phyloP scores from a whole-genome alignment of 2,329 filamentous ascomycete species.

The Colletotrichum noveboracense region DNA sequence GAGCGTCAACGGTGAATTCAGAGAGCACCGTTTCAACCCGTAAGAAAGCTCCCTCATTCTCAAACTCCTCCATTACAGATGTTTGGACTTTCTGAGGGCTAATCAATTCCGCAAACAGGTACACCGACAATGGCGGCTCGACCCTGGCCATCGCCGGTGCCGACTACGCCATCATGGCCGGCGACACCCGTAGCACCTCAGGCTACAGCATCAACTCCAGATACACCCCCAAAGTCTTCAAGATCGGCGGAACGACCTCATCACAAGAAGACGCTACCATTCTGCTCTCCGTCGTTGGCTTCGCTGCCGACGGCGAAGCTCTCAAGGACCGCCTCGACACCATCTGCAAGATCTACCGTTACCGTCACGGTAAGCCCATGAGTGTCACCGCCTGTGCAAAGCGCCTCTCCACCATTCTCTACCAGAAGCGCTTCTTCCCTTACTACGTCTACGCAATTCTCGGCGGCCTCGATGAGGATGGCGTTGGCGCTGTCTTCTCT shows the following conservation, averaged over 20 bases:
- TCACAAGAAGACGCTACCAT: conserved; percentile 86
- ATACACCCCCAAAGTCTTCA: conserved; percentile 94
- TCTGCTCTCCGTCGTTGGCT: conserved; percentile 92
- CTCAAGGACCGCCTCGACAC: conserved; percentile 93
- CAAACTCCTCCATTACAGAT: background rate
- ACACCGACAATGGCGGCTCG: conserved; percentile 97
- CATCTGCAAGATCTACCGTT: conserved; percentile 98
- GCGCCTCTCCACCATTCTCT: conserved; percentile 92
- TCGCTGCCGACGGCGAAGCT: conserved; percentile 92
- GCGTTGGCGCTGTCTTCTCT: conserved; percentile 91
- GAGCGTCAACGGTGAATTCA: conserved; percentile 57
- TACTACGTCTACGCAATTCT: conserved; percentile 98
- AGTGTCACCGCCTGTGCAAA: conserved; percentile 93
- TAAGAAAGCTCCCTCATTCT: conserved; percentile 50
- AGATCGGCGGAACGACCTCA: conserved; percentile 89
- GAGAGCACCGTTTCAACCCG: conserved; percentile 91
- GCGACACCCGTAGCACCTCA: conserved; percentile 93
- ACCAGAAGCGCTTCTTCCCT: conserved; percentile 97
- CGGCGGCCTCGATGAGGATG: conserved; percentile 92
- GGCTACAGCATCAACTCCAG: conserved; percentile 99
- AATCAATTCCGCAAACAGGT: conserved; percentile 56
- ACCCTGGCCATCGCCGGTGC: conserved; percentile 93
- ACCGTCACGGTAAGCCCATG: conserved; percentile 97
- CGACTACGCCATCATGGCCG: conserved; percentile 95
- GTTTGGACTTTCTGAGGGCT: background rate